A percentile compares a stretch with the other conserved stretches of the same genome.
Conservation (phyloP, 2,329 filamentous ascomycete genomes). For the Penicillium sp. region DNA sequence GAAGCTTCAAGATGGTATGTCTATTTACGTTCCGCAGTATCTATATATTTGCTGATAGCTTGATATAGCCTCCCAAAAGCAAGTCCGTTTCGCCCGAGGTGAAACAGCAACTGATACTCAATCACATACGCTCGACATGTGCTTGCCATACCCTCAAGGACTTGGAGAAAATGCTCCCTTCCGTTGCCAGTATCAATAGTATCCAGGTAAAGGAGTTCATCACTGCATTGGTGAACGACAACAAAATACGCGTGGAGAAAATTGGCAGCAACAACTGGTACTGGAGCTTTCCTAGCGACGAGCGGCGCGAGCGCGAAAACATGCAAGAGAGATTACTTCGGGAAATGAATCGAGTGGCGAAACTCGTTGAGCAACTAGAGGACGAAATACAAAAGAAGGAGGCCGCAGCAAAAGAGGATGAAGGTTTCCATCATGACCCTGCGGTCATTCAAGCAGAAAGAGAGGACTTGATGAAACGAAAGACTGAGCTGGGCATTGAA, state of each 20-base stretch:
- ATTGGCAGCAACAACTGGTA: constrained; percentile 71
- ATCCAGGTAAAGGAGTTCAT: constrained; percentile 68
- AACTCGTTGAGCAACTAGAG: constrained; percentile 28
- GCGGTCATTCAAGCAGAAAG: constrained; percentile 15
- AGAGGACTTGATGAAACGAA: constrained; percentile 19
- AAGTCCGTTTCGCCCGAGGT: constrained; percentile 50
- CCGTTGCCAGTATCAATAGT: constrained; percentile 59
- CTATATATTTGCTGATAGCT: neutral
- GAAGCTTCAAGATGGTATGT: neutral
- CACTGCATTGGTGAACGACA: constrained; percentile 59
- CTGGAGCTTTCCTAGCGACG: constrained; percentile 62
- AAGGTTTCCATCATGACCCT: constrained; percentile 19
- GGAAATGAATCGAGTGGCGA: constrained; percentile 28
- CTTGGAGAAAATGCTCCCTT: constrained; percentile 61
- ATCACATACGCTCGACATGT: constrained; percentile 57
- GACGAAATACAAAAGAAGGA: constrained; percentile 32
- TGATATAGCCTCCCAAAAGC: constrained; percentile 44
- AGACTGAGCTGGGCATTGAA: constrained; percentile 25
- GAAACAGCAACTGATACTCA: constrained; percentile 56
- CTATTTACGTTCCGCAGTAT: neutral
- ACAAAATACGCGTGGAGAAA: constrained; percentile 62
- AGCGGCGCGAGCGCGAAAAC: constrained; percentile 45
- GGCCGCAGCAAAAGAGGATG: constrained; percentile 20
- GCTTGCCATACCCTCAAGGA: constrained; percentile 65
- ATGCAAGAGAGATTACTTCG: constrained; percentile 23